Percentiles rank a stretch among this genome's conserved stretches.
These are phyloP conservation scores for Plasmodium billcollinsi DNA, from an alignment of 169 alveolate genomes.

Conservation along the genomic window DNA sequence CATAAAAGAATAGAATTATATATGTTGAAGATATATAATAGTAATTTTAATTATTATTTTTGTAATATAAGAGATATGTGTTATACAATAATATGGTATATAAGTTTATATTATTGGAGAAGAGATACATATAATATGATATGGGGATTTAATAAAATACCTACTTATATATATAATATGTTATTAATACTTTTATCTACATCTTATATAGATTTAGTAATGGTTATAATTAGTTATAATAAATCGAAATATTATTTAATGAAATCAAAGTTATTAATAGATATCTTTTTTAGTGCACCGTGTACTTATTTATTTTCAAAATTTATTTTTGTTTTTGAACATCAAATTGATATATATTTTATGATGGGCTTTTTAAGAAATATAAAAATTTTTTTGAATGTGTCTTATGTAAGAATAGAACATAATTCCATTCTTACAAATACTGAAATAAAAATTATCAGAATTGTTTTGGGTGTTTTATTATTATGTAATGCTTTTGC, in stretches of 20 bases:
- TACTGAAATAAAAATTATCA: conserved; percentile 67
- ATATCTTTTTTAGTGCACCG: conserved; percentile 73
- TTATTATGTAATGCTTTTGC: conserved; percentile 74
- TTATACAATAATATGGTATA: conserved; percentile 60
- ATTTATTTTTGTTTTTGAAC: conserved; percentile 42
- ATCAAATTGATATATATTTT: conserved; percentile 57
- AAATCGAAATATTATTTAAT: conserved; percentile 45
- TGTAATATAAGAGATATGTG: conserved; percentile 51
- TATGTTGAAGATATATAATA: conserved; percentile 70
- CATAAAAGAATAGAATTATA: conserved; percentile 49
- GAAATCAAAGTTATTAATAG: conserved; percentile 70
- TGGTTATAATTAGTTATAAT: conserved; percentile 57
- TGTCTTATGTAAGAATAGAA: conserved; percentile 63
- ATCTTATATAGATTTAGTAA: conserved; percentile 66
- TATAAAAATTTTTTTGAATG: conserved; percentile 62
- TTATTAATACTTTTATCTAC: conserved; percentile 62
- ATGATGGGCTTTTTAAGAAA: conserved; percentile 62
- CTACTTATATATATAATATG: conserved; percentile 52
- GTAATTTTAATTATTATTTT: conserved; percentile 48
- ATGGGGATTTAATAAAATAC: conserved; percentile 63
- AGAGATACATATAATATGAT: conserved; percentile 56
- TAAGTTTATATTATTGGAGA: conserved; percentile 71
- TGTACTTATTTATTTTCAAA: conserved; percentile 54
- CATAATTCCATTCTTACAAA: conserved; percentile 43
- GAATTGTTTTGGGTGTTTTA: conserved; percentile 68